Base-by-base conservation (phyloP, 2,329 filamentous ascomycete genomes). In the Claviceps maximensis region DNA sequence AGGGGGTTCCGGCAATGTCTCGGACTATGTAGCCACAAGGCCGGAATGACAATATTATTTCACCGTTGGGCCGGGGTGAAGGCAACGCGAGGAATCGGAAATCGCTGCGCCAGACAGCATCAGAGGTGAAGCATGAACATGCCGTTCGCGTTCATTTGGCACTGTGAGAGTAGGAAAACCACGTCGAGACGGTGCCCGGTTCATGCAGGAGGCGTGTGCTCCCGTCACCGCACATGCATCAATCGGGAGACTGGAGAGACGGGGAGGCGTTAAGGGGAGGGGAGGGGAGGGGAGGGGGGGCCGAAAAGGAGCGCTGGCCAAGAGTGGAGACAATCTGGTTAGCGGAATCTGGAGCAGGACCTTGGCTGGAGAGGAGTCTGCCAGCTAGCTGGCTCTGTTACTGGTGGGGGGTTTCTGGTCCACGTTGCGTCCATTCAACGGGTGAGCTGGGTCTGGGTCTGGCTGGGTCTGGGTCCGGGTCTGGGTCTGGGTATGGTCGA, bases 51-150 rank as follows among this genome's bases (percentile, higher is more conserved):
- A 33, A 36, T 49, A 49, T 31, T 25, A 10, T 27, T 25, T 29
- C 33, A 36, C 27, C 36, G 23, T 21, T 31, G 40, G n/a, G n/a
- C 36, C 27, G 15, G 27, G 19, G 8, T 33, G 29, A 6, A 23
- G 13, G 25, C 12, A 36, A 45, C 10, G 36, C n/a, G 19, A 21
- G 31, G 44, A 25, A 13, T 44, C 42, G 42, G 15, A 8, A 41
- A n/a, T n/a, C 15, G 29, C 44, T 50, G 51, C 47, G n/a, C 40
- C 47, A 38, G 46, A 29, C 38, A 31, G 44, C 44, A 49, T 45
- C n/a, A 45, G 51, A 23, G 38, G 21, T 38, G 50, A 31, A 52
- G 40, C 53, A 47, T 49, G 44, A 52, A 31, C 53, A 47, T 49
- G 44, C 49, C 46, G 38, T 27, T 41, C 12, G 38, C 45, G 46